Percentiles rank a stretch among this genome's conserved stretches.
Conservation (phyloP, 345 rosid species). For the Pseudoturritis turrita region DNA sequence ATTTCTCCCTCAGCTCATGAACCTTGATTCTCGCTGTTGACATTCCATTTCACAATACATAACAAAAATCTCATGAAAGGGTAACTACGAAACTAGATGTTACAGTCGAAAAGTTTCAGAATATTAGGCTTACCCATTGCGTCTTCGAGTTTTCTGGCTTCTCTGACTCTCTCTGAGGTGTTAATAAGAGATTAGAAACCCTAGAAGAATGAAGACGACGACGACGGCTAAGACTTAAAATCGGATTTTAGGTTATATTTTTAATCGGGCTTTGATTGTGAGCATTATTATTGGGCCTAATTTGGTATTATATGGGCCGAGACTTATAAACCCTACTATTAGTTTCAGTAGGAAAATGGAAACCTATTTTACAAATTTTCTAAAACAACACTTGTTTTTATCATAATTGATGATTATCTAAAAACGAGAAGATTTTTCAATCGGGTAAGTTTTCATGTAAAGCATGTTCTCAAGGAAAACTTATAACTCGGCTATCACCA, state of each 20-base stretch:
- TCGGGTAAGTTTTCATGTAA: too few species aligned
- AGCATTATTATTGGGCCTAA: neutral
- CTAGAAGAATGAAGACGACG: slow-evolving; percentile 5
- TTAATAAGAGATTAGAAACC: slow-evolving; percentile 3
- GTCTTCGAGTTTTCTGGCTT: slow-evolving; percentile 6
- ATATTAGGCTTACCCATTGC: slow-evolving; percentile 22
- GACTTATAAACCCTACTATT: too few species aligned
- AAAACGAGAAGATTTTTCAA: too few species aligned
- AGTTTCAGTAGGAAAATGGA: neutral
- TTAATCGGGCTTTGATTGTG: neutral
- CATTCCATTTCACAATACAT: neutral
- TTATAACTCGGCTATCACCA: too few species aligned
- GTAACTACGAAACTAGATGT: neutral
- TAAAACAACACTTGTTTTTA: neutral
- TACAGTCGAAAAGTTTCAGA: neutral
- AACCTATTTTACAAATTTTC: neutral
- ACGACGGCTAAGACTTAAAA: slow-evolving; percentile 14
- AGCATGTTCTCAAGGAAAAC: too few species aligned
- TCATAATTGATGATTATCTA: too few species aligned
- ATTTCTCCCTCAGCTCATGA: slow-evolving; percentile 54
- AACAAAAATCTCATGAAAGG: neutral
- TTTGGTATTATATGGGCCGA: neutral
- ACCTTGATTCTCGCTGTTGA: slow-evolving; percentile 55
- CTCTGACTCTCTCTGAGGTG: neutral
- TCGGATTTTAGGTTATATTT: neutral